A percentile compares a stretch with the other conserved stretches of the same genome.
These are phyloP conservation scores for Fomes fomentarius DNA, from an alignment of 1,284 basidiomycete species.

Conservation along the genomic window DNA sequence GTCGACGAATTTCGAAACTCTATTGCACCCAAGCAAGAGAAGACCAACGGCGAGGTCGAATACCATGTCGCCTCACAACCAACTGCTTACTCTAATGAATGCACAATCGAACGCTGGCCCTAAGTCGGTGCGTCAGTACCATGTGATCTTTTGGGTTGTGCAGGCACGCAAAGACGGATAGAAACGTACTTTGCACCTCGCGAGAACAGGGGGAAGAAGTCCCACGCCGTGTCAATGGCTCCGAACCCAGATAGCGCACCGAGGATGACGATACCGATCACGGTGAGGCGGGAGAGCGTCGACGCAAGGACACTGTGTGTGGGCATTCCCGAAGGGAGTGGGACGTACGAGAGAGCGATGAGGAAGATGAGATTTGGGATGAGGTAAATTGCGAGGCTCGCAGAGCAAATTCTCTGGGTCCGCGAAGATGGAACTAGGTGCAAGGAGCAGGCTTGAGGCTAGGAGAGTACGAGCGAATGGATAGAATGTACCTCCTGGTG, in stretches of 20 bases:
- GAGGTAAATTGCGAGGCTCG: constrained; percentile 46
- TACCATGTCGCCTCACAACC: no score
- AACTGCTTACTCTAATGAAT: no score
- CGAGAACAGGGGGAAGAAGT: constrained; percentile 39
- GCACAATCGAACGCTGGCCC: no score
- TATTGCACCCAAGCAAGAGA: no score
- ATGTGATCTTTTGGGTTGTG: background rate
- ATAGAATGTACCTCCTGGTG: constrained; percentile 18
- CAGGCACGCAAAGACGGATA: background rate
- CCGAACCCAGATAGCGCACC: constrained; percentile 77
- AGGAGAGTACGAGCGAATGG: background rate
- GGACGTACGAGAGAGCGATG: constrained; percentile 63
- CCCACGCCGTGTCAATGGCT: constrained; percentile 68
- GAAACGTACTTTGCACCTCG: constrained; percentile 24
- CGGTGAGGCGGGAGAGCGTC: constrained; percentile 66
- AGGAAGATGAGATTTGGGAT: constrained; percentile 60
- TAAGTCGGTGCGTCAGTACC: no score
- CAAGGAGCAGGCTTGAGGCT: constrained; percentile 4
- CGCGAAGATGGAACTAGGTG: constrained; percentile 30
- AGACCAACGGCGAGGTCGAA: no score
- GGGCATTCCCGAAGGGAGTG: constrained; percentile 56
- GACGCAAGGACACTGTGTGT: constrained; percentile 46
- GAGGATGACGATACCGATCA: constrained; percentile 72
- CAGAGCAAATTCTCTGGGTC: constrained; percentile 32
- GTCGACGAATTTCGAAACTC: no score